Base-by-base conservation (phyloP, 345 rosid species). In the Mangifera indica region DNA sequence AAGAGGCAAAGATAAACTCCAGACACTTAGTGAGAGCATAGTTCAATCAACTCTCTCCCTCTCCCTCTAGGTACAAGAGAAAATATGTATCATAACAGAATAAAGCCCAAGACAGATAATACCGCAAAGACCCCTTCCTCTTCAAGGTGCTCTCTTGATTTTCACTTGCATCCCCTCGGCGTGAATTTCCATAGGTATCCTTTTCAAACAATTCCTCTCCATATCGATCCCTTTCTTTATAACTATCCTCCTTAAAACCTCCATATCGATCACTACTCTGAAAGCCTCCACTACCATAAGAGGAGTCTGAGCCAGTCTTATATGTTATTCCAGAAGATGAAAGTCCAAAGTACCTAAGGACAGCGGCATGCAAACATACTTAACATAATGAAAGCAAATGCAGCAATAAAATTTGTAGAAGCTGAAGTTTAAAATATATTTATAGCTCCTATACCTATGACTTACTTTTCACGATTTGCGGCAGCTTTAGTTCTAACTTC, bases 401-500 rank as follows among this genome's bases (percentile, higher is more conserved):
- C 62, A 67, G 45, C 37, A 60, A 72, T 21, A 24, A 10, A 63
- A 64, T 26, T 24, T 51, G 52, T 57, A 40, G 46, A 60, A 22
- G 48, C 64, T 46, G 59, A 65, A 63, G 34, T 55, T 57, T 66
- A 61, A 40, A 63, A 74, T 17, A 34, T 24, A 22, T 48, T 67
- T 59, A 7, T 70, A 55, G 49, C 37, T 76, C 32, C 22, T 40
- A 24, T 70, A 67, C 52, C 45, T 60, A 58, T 67, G 68, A 82
- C 93, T 76, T 79, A 96, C 99, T 96, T 93, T 73, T 96, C 93
- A 77, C 96, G 96, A 81, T 91, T 93, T 18, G 89, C 86, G 69
- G 91, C 76, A 74, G 98, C 99, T 86, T 96, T 96, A 70, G 83
- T 85, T 76, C 98, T 88, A 63, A 83, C 87, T 83, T 93, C 91